phyloP scores from a whole-genome alignment of 2,329 filamentous ascomycete species.

The Calonectria pauciramosa region DNA sequence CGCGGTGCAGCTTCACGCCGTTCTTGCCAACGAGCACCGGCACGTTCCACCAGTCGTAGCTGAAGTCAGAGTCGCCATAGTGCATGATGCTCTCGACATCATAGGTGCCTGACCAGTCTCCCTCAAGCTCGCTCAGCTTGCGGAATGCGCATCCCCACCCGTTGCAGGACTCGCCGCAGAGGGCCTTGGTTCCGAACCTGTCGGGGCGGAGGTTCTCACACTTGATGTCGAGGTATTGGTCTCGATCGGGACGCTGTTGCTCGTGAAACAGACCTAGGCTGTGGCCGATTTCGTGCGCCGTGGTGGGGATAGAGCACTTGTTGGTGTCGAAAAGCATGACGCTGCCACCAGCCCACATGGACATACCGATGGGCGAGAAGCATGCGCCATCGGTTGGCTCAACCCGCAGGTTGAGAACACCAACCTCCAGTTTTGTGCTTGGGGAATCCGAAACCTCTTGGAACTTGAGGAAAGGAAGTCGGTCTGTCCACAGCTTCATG shows the following conservation, averaged over 20 bases:
- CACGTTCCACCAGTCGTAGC: background rate
- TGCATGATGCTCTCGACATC: conserved; percentile 12
- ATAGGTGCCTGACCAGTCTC: background rate
- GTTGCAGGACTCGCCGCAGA: background rate
- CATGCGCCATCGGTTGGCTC: background rate
- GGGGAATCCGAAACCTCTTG: background rate
- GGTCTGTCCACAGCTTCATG: background rate
- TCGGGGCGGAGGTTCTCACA: background rate
- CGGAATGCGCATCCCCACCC: conserved; percentile 14
- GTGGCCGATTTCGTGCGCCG: background rate
- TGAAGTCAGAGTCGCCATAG: background rate
- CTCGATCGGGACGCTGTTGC: background rate
- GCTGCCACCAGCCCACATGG: background rate
- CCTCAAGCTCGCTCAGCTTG: background rate
- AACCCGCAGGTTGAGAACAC: background rate
- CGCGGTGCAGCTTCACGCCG: background rate
- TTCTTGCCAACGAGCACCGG: conserved; percentile 2
- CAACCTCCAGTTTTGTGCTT: background rate
- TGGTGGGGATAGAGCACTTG: background rate
- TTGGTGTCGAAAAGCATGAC: background rate
- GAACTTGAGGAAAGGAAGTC: background rate
- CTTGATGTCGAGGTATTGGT: conserved; percentile 1
- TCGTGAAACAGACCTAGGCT: background rate
- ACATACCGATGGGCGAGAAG: background rate
- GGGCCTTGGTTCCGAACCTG: background rate